Percentiles rank a stretch among this genome's conserved stretches.
Evolutionary conservation across 1,284 basidiomycete species (phyloP).

Genomic region (Pseudozyma sp.): DNA sequence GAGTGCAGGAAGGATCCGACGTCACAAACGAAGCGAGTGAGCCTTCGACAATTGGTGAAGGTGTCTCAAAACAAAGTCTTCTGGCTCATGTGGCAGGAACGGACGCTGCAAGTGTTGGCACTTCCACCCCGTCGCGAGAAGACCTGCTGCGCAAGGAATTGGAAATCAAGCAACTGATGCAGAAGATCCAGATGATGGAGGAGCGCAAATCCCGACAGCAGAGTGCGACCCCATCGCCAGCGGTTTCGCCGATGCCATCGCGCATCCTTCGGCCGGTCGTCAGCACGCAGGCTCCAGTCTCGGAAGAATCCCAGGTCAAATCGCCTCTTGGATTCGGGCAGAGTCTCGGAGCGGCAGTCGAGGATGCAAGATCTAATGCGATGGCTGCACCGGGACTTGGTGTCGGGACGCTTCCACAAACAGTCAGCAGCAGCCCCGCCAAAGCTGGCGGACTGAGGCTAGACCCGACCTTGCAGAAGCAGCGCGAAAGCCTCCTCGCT

Average conservation of each 20-base stretch:
- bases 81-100: slow-evolving; percentile 16
- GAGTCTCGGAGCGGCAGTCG: background rate
- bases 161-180: slow-evolving; percentile 46
- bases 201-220: slow-evolving; percentile 34
- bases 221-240: slow-evolving; percentile 4
- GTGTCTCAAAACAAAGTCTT: background rate
- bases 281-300: background rate
- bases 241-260: slow-evolving; percentile 20
- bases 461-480: slow-evolving; percentile 33
- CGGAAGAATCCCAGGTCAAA: background rate
- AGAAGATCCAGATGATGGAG: slow-evolving; percentile 40
- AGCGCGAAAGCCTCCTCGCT: slow-evolving; percentile 32
- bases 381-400: background rate
- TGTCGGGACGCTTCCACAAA: background rate
- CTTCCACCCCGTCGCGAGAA: slow-evolving; percentile 32
- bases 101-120: background rate
- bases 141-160: slow-evolving; percentile 44
- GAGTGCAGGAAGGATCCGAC: slow-evolving; percentile 1
- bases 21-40: background rate
- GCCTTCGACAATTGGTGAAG: background rate
- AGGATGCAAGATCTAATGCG: background rate
- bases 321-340: background rate
- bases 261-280: background rate
- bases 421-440: background rate
- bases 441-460: slow-evolving; percentile 12